These are phyloP conservation scores for Exophiala aquamarina DNA, from an alignment of 2,329 filamentous ascomycete species.

Conservation along the genomic window DNA sequence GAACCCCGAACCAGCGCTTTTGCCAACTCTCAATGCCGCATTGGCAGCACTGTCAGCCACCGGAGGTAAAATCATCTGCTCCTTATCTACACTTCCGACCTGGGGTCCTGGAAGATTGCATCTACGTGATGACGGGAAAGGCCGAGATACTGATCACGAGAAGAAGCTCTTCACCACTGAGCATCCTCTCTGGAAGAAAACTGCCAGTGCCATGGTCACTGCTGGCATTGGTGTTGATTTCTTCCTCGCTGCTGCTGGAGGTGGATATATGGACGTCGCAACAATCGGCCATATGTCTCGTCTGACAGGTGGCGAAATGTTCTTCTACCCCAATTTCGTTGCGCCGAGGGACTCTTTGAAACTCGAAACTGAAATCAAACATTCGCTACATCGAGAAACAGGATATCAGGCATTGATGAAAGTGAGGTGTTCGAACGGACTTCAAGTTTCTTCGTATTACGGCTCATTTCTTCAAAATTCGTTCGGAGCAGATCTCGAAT, in stretches of 20 bases:
- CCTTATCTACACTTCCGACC: conserved; percentile 82
- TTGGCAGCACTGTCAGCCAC: conserved; percentile 80
- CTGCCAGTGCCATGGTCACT: conserved; percentile 83
- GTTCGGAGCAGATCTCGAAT: conserved; percentile 90
- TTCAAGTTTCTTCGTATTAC: conserved; percentile 91
- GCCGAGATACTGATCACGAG: conserved; percentile 82
- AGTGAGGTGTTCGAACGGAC: conserved; percentile 92
- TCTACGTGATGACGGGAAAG: conserved; percentile 83
- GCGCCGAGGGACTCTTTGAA: conserved; percentile 81
- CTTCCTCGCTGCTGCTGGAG: conserved; percentile 87
- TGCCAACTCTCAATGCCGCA: conserved; percentile 81
- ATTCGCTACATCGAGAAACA: conserved; percentile 83
- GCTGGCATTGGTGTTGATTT: conserved; percentile 87
- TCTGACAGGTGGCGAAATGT: conserved; percentile 90
- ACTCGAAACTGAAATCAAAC: conserved; percentile 79
- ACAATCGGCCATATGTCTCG: conserved; percentile 86
- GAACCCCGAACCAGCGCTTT: conserved; percentile 83
- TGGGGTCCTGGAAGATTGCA: conserved; percentile 86
- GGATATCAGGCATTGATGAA: conserved; percentile 98
- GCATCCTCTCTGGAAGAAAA: conserved; percentile 81
- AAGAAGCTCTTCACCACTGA: conserved; percentile 91
- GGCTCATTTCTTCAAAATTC: conserved; percentile 96
- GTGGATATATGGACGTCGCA: conserved; percentile 88
- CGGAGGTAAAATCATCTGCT: conserved; percentile 89
- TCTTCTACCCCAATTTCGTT: conserved; percentile 96